phyloP scores from a whole-genome alignment of 2,329 filamentous ascomycete genomes.

The Aphanoascus verrucosus region DNA sequence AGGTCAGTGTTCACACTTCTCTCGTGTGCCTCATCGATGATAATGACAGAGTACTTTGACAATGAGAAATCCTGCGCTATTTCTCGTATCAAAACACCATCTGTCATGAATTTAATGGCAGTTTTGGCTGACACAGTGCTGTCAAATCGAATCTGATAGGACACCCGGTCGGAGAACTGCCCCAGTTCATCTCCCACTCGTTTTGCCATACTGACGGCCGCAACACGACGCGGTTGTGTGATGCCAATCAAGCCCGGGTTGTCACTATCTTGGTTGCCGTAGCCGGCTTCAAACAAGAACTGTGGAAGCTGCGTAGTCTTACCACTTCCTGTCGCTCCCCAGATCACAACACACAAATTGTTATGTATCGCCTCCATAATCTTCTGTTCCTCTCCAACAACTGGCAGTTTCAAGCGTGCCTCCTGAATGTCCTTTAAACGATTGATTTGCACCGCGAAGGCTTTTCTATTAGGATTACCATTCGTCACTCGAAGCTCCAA shows the following conservation, averaged over 20 bases:
- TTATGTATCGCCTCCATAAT: constrained; percentile 98
- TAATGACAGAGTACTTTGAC: constrained; percentile 79
- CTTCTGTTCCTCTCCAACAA: constrained; percentile 89
- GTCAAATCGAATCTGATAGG: constrained; percentile 93
- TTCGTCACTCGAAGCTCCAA: constrained; percentile 30
- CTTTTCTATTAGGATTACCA: constrained; percentile 51
- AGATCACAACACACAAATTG: constrained; percentile 79
- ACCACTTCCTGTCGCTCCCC: constrained; percentile 89
- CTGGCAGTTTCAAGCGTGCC: constrained; percentile 66
- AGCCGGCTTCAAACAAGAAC: constrained; percentile 89
- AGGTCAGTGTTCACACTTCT: constrained; percentile 97
- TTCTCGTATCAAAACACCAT: constrained; percentile 87
- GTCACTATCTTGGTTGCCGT: constrained; percentile 64
- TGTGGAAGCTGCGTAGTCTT: constrained; percentile 97
- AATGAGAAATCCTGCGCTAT: constrained; percentile 81
- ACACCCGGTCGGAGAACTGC: constrained; percentile 62
- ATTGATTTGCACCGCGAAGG: constrained; percentile 61
- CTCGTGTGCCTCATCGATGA: constrained; percentile 96
- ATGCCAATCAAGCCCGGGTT: constrained; percentile 89
- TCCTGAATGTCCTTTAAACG: constrained; percentile 65
- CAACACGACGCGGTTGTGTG: constrained; percentile 88
- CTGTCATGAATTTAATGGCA: constrained; percentile 97
- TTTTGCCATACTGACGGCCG: constrained; percentile 92
- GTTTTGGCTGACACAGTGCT: constrained; percentile 69
- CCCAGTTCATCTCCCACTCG: constrained; percentile 81